Evolutionary conservation across 2,329 filamentous ascomycete species (phyloP), one percentile per base, ranked within the genome.

Genomic region (Sporothrix sp.): DNA sequence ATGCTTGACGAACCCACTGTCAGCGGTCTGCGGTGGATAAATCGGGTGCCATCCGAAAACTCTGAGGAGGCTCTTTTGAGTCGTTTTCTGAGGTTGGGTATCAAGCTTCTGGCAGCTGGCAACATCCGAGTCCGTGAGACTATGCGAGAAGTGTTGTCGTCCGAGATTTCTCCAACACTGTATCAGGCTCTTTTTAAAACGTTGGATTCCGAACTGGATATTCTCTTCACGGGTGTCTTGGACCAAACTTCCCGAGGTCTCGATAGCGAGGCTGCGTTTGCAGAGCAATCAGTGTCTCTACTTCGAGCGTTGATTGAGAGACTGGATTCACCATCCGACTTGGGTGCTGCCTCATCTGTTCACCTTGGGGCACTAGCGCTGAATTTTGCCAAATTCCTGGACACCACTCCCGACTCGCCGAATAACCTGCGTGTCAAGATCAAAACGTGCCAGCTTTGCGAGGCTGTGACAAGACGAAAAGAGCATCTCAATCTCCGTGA

Each of bases 401-500:
- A 84, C 55, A 73, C 75, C 5, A 65, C 78, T 8, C 61, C 72
- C 3, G 81, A 84, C 52, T 76, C 71, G 11, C 63, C 71, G 8
- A 76, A 71, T 56, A 77, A 73, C 18, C 61, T 83, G 14, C 71
- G 79, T 49, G 79, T 84, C 39, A 85, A 84, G 60, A 84, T 84
- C 59, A 81, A 82, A 58, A 78, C 84, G 36, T 85, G 82, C 58
- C 79, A 84, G 57, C 64, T 85, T 7, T 82, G 76, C 53, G 82
- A 85, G 57, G 74, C 75, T 3, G 75, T 85, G 30, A 81, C 76
- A 11, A 77, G 75, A 62, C 75, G 81, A 56, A 85, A 84, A 58
- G 81, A 85, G 58, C 75, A 84, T 46, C 66, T 85, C 37, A 85
- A 84, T 57, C 66, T 85, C 10, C 73, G 82, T 46, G 81, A 85